These are phyloP conservation scores for Malus hybrid DNA, from an alignment of 331 rosid genomes.

Conservation along the genomic window DNA sequence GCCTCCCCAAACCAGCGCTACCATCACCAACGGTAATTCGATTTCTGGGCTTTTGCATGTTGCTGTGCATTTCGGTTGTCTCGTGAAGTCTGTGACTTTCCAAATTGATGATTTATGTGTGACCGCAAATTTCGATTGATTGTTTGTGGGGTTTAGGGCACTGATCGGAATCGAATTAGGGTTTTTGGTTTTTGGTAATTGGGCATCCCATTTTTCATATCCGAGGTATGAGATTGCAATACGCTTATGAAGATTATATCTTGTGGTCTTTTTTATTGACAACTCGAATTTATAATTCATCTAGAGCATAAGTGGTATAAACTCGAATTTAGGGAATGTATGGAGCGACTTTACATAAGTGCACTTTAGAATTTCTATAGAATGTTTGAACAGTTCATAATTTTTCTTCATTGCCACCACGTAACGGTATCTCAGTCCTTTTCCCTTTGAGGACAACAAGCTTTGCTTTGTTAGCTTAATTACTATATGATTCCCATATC, in stretches of 20 bases:
- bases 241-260: not conserved
- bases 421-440: not conserved
- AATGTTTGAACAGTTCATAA: not conserved
- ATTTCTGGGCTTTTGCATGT: not conserved
- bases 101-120: not conserved
- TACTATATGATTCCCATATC: too few relatives aligned
- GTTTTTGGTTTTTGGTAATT: not conserved
- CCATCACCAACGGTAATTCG: constrained; percentile 77
- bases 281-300: not conserved
- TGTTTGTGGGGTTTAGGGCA: not conserved
- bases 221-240: not conserved
- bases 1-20: constrained; percentile 99
- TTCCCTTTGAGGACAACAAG: not conserved
- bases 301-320: not conserved
- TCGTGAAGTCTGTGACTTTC: not conserved
- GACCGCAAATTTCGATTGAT: not conserved
- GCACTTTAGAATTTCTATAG: not conserved
- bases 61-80: not conserved
- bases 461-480: not conserved
- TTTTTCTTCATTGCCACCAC: not conserved
- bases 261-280: not conserved
- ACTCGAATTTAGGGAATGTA: not conserved
- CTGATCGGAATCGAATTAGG: constrained; percentile 6
- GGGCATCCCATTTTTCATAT: not conserved
- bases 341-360: not conserved